These are phyloP conservation scores for Aegilops bicornis DNA, from an alignment of 176 grass and related monocot genomes.

Conservation along the genomic window DNA sequence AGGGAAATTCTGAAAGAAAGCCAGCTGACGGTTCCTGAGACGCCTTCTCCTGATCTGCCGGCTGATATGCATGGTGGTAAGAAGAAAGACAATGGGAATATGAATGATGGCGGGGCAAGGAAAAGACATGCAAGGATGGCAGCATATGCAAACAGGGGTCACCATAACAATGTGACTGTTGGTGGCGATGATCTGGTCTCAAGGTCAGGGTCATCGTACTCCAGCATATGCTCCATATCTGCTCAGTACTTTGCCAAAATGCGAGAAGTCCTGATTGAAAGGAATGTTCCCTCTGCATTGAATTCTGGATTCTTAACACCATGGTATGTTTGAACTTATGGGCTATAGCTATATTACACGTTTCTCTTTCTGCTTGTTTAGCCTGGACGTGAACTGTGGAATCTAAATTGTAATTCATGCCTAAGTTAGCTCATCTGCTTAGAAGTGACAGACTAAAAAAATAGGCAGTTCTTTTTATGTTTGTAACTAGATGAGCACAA, in stretches of 20 bases:
- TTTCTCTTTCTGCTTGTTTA: constrained; percentile 23
- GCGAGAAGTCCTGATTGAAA: constrained; percentile 88
- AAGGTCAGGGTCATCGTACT: constrained; percentile 75
- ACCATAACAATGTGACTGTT: constrained; percentile 51
- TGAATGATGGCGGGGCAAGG: constrained; percentile 64
- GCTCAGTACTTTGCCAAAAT: constrained; percentile 90
- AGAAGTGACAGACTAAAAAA: neutral
- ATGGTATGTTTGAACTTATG: constrained; percentile 53
- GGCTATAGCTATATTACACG: neutral
- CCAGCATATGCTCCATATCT: constrained; percentile 82
- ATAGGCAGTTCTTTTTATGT: neutral
- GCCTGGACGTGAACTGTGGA: constrained; percentile 6
- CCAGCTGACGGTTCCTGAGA: constrained; percentile 92
- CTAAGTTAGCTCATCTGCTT: neutral
- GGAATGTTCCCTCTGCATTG: constrained; percentile 81
- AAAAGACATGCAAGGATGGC: constrained; percentile 83
- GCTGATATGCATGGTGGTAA: constrained; percentile 63
- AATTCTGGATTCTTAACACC: constrained; percentile 95
- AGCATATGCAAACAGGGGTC: constrained; percentile 57
- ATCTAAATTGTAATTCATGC: neutral
- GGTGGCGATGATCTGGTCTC: constrained; percentile 60
- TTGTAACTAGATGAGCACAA: neutral
- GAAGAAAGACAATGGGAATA: constrained; percentile 82
- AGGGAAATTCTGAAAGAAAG: constrained; percentile 81
- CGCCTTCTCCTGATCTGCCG: constrained; percentile 94